phyloP scores from a whole-genome alignment of 1,284 basidiomycete species.

The Ustilago loliicola region DNA sequence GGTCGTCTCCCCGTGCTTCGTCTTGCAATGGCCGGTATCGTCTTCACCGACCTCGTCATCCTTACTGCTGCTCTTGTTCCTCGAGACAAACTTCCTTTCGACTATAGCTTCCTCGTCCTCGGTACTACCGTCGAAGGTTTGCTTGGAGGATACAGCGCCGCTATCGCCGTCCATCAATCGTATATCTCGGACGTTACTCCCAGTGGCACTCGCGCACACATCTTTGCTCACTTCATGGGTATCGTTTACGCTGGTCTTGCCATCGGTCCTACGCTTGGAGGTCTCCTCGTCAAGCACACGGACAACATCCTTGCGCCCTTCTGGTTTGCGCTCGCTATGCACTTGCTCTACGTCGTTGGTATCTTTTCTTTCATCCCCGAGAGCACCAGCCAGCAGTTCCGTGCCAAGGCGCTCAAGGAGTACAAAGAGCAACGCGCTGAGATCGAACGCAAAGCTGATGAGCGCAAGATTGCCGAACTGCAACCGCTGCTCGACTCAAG shows the following conservation, averaged over 20 bases:
- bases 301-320: constrained; percentile 57
- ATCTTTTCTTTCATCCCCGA: constrained; percentile 63
- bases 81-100: constrained; percentile 69
- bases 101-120: constrained; percentile 82
- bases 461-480: constrained; percentile 41
- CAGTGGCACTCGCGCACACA: constrained; percentile 59
- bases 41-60: constrained; percentile 77
- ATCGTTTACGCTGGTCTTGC: constrained; percentile 62
- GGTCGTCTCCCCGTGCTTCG: constrained; percentile 84
- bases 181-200: constrained; percentile 75
- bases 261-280: constrained; percentile 65
- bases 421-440: constrained; percentile 37
- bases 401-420: constrained; percentile 46
- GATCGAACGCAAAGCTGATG: constrained; percentile 42
- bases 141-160: constrained; percentile 86
- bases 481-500: constrained; percentile 41
- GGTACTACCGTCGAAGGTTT: constrained; percentile 85
- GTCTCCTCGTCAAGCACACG: constrained; percentile 60
- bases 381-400: constrained; percentile 52
- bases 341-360: constrained; percentile 56
- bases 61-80: constrained; percentile 47
- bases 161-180: constrained; percentile 82
- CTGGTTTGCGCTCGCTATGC: constrained; percentile 54
- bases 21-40: constrained; percentile 78
- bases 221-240: constrained; percentile 64